Conservation (phyloP, 345 rosid species). For the Linum lewisii region DNA sequence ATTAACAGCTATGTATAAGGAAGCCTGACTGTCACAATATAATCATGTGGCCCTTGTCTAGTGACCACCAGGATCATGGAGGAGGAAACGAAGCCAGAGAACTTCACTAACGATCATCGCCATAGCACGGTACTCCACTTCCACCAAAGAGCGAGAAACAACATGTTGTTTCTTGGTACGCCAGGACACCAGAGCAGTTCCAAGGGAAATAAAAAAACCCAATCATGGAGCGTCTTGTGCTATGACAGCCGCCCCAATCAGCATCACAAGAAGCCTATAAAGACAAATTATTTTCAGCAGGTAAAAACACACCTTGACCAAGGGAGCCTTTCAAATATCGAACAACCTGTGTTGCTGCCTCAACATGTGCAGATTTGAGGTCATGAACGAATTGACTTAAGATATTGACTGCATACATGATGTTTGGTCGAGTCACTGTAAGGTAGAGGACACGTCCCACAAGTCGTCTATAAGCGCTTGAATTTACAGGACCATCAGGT, state of each 20-base stretch:
- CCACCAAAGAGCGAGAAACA: background rate
- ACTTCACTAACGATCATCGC: too few relatives aligned
- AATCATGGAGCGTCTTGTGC: too few relatives aligned
- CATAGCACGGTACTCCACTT: background rate
- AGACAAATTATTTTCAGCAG: background rate
- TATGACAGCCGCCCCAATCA: background rate
- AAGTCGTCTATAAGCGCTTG: too few relatives aligned
- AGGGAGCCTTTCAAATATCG: too few relatives aligned
- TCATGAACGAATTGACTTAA: too few relatives aligned
- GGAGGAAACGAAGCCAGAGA: background rate
- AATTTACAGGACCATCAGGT: background rate
- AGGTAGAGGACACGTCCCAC: too few relatives aligned
- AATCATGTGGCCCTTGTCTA: background rate
- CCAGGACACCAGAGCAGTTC: background rate
- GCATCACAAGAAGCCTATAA: background rate
- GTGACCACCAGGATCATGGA: background rate
- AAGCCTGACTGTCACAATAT: background rate
- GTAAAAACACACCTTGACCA: background rate
- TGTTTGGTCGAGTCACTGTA: too few relatives aligned
- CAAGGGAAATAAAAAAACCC: background rate
- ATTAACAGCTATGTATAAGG: background rate
- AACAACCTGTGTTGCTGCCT: too few relatives aligned
- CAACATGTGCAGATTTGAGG: too few relatives aligned
- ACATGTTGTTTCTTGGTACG: background rate
- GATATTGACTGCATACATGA: too few relatives aligned